These are phyloP conservation scores for Neurospora sp. DNA, from an alignment of 495 filamentous ascomycete species.

Conservation along the genomic window DNA sequence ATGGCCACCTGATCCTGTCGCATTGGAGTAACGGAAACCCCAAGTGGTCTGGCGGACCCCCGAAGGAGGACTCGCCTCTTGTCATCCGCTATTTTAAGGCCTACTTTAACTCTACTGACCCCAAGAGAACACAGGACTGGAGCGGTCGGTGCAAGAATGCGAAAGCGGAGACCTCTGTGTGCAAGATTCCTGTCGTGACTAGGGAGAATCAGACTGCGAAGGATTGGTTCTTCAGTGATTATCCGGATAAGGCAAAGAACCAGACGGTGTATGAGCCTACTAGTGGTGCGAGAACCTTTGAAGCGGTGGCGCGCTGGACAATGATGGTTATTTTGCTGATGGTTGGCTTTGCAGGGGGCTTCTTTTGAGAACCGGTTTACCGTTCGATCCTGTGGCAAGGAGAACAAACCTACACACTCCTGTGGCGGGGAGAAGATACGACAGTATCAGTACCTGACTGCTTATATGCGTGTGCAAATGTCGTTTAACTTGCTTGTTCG, in stretches of 20 bases:
- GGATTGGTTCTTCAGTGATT: constrained; percentile 51
- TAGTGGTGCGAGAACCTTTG: constrained; percentile 1
- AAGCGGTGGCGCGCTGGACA: constrained; percentile 3
- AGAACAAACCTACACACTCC: not conserved
- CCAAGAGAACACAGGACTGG: constrained; percentile 35
- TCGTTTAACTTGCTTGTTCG: not conserved
- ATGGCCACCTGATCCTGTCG: constrained; percentile 57
- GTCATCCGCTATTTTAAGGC: constrained; percentile 58
- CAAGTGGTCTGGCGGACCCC: constrained; percentile 60
- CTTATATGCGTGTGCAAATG: not conserved
- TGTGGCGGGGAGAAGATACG: not conserved
- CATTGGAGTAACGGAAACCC: constrained; percentile 73
- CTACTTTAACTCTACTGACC: constrained; percentile 62
- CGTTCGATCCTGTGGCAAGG: not conserved
- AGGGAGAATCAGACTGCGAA: constrained; percentile 28
- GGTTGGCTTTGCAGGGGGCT: constrained; percentile 6
- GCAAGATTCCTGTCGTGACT: constrained; percentile 47
- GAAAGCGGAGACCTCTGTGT: constrained; percentile 33
- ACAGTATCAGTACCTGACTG: not conserved
- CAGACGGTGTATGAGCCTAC: constrained; percentile 38
- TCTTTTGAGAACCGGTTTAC: not conserved
- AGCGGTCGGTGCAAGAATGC: constrained; percentile 37
- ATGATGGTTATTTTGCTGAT: constrained; percentile 10
- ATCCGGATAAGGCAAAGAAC: constrained; percentile 45
- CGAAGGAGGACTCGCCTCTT: constrained; percentile 46